These are phyloP conservation scores for Chenopodium suecicum DNA, from an alignment of 148 eudicot genomes.

Conservation along the genomic window DNA sequence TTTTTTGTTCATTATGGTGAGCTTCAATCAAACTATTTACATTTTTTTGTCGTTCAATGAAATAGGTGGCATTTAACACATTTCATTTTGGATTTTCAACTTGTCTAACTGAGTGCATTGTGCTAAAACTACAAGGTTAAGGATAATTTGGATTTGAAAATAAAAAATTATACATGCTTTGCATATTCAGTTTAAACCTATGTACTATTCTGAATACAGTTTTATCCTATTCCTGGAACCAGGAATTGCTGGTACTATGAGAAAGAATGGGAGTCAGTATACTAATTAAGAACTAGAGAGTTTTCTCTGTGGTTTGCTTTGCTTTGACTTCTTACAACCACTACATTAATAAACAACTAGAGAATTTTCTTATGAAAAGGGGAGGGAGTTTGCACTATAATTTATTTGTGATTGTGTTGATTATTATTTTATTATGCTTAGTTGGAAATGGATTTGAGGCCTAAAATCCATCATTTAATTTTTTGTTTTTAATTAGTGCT, in stretches of 20 bases:
- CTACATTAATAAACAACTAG: not conserved
- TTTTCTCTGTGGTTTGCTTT: not conserved
- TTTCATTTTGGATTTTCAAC: not conserved
- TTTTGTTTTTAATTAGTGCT: not conserved
- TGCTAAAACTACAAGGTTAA: not conserved
- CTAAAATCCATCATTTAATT: too few relatives aligned
- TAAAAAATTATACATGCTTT: not conserved
- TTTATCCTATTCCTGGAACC: not conserved
- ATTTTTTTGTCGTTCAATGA: not conserved
- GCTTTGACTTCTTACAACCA: not conserved
- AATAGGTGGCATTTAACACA: not conserved
- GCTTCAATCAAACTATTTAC: too few relatives aligned
- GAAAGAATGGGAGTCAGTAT: not conserved
- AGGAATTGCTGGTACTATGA: not conserved
- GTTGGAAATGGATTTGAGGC: not conserved
- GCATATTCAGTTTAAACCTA: not conserved
- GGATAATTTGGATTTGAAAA: not conserved
- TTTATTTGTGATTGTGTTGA: not conserved
- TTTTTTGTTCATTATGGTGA: too few relatives aligned
- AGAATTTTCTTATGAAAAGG: not conserved
- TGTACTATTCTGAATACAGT: not conserved
- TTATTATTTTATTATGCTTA: not conserved
- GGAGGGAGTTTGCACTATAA: not conserved
- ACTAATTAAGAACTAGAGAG: not conserved
- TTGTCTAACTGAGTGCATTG: conserved; percentile 2